phyloP scores from a whole-genome alignment of 495 filamentous ascomycete species.

The Neurospora sp. region DNA sequence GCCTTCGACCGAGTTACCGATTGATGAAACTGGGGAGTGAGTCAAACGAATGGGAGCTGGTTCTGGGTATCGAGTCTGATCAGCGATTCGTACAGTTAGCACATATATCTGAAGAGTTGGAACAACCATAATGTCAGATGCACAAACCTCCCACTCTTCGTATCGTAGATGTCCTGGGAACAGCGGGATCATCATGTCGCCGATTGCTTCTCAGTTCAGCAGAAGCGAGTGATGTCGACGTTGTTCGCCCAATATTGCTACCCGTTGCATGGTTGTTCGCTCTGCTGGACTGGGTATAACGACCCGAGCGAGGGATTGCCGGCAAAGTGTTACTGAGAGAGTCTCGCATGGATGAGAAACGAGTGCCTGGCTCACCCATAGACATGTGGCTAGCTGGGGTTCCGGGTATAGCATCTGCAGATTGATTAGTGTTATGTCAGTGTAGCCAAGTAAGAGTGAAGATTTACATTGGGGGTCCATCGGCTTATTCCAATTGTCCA shows the following conservation, averaged over 20 bases:
- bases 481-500: slow-evolving; percentile 3
- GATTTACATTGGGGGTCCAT: slow-evolving; percentile 1
- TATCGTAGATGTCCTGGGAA: background rate
- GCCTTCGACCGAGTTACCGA: background rate
- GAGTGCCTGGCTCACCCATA: background rate
- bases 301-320: background rate
- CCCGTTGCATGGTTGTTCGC: background rate
- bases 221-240: background rate
- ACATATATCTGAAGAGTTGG: background rate
- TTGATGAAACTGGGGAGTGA: slow-evolving; percentile 1
- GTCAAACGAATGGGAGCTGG: background rate
- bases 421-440: background rate
- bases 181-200: background rate
- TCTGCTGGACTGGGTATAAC: background rate
- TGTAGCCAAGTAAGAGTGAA: background rate
- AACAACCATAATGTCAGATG: background rate
- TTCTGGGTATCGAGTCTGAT: background rate
- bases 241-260: background rate
- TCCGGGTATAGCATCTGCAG: background rate
- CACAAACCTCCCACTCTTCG: slow-evolving; percentile 1
- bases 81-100: background rate
- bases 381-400: background rate
- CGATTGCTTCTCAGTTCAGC: background rate
- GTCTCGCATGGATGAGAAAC: background rate
- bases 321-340: background rate